Evolutionary conservation across 768 basidiomycete species (phyloP).

Genomic region (Termitomyces sp.): DNA sequence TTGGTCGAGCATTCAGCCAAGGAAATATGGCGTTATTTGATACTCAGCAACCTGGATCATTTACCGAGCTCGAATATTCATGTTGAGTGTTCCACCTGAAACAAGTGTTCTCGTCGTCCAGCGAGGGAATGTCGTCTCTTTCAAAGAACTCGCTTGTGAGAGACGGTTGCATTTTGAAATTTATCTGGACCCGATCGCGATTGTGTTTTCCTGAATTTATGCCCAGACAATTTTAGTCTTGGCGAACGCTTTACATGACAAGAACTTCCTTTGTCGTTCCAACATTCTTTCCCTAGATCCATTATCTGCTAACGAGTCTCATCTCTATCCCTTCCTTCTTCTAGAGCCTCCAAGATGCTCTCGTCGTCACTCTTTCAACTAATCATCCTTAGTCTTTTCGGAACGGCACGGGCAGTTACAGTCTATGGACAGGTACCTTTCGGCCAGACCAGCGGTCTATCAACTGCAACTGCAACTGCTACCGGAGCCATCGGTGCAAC

Average conservation of each 20-base stretch:
- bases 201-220: background rate
- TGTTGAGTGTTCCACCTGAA: background rate
- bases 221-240: background rate
- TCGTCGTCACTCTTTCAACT: background rate
- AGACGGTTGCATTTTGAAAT: background rate
- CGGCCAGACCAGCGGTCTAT: conserved; percentile 1
- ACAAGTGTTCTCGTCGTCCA: background rate
- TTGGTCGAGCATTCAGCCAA: background rate
- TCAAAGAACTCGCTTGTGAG: background rate
- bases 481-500: conserved; percentile 7
- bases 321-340: too few species aligned
- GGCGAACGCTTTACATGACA: background rate
- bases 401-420: conserved; percentile 17
- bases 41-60: background rate
- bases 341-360: background rate
- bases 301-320: background rate
- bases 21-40: background rate
- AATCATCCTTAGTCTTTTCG: background rate
- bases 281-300: background rate
- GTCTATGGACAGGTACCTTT: conserved; percentile 27
- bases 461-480: conserved; percentile 11
- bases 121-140: background rate
- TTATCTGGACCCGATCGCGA: background rate
- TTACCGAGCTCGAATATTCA: background rate
- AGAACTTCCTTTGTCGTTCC: background rate